phyloP scores from a whole-genome alignment of 2,329 filamentous ascomycete genomes.

The Helminthosporium solani region DNA sequence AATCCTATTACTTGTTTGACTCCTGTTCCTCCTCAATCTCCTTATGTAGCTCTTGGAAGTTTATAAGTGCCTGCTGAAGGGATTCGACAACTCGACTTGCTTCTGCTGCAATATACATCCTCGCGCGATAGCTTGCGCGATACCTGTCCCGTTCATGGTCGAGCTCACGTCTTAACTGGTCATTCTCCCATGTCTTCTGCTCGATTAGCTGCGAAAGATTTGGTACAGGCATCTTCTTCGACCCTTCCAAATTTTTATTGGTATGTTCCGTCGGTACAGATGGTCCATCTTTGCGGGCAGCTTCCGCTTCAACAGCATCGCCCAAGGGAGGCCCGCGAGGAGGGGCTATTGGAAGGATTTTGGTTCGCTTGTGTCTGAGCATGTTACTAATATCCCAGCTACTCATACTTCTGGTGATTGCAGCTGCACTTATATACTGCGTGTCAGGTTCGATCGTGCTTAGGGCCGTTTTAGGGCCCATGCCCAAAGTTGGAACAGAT shows the following conservation, averaged over 20 bases:
- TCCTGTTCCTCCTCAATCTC: constrained; percentile 6
- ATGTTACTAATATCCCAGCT: background rate
- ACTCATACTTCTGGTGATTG: background rate
- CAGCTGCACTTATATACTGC: background rate
- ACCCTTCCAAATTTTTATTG: background rate
- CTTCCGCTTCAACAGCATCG: background rate
- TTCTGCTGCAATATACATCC: constrained; percentile 8
- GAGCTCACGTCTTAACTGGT: constrained; percentile 5
- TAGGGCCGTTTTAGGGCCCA: background rate
- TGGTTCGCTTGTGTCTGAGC: background rate
- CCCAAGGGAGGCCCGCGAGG: background rate
- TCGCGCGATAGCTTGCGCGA: constrained; percentile 2
- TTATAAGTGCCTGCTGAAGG: constrained; percentile 6
- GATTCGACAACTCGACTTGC: constrained; percentile 4
- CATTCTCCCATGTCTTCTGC: constrained; percentile 4
- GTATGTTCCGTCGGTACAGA: background rate
- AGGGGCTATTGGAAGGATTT: background rate
- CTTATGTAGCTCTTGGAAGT: constrained; percentile 6
- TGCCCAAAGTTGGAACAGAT: background rate
- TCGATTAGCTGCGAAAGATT: constrained; percentile 6
- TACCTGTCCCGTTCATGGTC: constrained; percentile 1
- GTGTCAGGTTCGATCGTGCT: background rate
- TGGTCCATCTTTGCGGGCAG: background rate
- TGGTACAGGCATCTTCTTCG: constrained; percentile 1
- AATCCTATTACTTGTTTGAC: constrained; percentile 5